These are phyloP conservation scores for Grosmannia penicillata DNA, from an alignment of 2,329 filamentous ascomycete species.

Conservation along the genomic window DNA sequence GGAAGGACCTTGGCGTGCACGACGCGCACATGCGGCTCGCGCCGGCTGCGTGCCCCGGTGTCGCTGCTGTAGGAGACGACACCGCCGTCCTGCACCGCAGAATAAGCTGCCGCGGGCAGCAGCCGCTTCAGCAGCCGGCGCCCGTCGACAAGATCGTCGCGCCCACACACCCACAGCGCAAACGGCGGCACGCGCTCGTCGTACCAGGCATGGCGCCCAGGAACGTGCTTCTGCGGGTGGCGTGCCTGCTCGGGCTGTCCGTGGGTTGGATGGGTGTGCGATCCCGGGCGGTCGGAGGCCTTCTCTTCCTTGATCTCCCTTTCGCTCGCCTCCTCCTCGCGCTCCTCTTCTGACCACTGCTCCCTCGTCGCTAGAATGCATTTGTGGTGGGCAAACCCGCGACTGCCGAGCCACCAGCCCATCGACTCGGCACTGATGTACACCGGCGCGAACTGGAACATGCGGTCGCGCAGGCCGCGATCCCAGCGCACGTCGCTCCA, in stretches of 20 bases:
- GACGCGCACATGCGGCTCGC: constrained; percentile 68
- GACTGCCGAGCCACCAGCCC: constrained; percentile 87
- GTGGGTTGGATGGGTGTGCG: constrained; percentile 7
- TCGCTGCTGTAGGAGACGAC: constrained; percentile 1
- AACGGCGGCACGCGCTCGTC: constrained; percentile 65
- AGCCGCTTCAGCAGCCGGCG: constrained; percentile 58
- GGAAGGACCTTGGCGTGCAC: constrained; percentile 74
- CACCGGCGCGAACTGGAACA: constrained; percentile 87
- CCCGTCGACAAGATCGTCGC: constrained; percentile 76
- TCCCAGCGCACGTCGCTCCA: constrained; percentile 86
- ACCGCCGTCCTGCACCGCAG: constrained; percentile 13
- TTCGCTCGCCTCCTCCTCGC: constrained; percentile 13
- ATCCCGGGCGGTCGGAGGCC: background rate
- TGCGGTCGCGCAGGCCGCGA: constrained; percentile 56
- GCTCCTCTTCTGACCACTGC: constrained; percentile 46
- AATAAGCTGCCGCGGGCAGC: constrained; percentile 23
- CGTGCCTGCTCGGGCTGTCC: constrained; percentile 14
- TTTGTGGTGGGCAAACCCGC: constrained; percentile 66
- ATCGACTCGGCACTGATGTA: constrained; percentile 83
- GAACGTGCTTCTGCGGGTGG: constrained; percentile 20
- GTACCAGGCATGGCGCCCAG: constrained; percentile 59
- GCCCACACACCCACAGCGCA: constrained; percentile 76
- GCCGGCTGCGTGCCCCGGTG: constrained; percentile 23
- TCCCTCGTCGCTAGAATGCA: constrained; percentile 75
- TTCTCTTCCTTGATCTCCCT: constrained; percentile 6